A percentile compares a stretch with the other conserved stretches of the same genome.
Conservation (phyloP, 202 grass and related monocot genomes). For the Panicum hallii region DNA sequence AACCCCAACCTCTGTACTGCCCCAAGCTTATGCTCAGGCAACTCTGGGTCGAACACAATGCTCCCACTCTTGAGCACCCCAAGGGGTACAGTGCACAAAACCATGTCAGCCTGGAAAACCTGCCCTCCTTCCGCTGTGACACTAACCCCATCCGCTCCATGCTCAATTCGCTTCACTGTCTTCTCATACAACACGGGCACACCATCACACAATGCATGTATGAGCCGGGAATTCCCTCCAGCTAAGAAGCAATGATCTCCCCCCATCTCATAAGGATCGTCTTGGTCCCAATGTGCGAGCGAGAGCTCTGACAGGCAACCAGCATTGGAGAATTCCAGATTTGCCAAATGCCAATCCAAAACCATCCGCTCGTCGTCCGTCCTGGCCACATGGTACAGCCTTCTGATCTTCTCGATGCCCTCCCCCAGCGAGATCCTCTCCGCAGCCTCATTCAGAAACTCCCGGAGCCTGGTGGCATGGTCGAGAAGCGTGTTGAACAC, state of each 20-base stretch:
- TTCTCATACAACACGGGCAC: slow-evolving; percentile 82
- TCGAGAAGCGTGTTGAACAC: slow-evolving; percentile 91
- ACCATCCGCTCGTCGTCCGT: slow-evolving; percentile 63
- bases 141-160: slow-evolving; percentile 62
- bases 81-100: slow-evolving; percentile 83
- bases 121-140: slow-evolving; percentile 68
- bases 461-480: slow-evolving; percentile 67
- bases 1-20: slow-evolving; percentile 83
- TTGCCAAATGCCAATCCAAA: slow-evolving; percentile 93
- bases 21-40: slow-evolving; percentile 69
- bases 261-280: slow-evolving; percentile 91
- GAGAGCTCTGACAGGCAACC: slow-evolving; percentile 83
- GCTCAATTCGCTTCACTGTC: slow-evolving; percentile 65
- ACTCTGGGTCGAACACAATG: slow-evolving; percentile 72
- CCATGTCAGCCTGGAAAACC: slow-evolving; percentile 86
- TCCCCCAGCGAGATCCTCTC: slow-evolving; percentile 78
- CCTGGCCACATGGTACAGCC: slow-evolving; percentile 70
- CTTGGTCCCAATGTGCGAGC: slow-evolving; percentile 90
- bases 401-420: slow-evolving; percentile 73
- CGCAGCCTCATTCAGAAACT: slow-evolving; percentile 58
- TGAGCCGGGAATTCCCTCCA: slow-evolving; percentile 76
- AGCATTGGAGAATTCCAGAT: slow-evolving; percentile 92
- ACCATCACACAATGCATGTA: slow-evolving; percentile 74
- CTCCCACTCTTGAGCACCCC: slow-evolving; percentile 76
- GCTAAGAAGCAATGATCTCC: slow-evolving; percentile 96